Percentiles rank a stretch among this genome's conserved stretches.
Conservation (phyloP, 2,329 filamentous ascomycete genomes). For the Zymoseptoria crescenta region DNA sequence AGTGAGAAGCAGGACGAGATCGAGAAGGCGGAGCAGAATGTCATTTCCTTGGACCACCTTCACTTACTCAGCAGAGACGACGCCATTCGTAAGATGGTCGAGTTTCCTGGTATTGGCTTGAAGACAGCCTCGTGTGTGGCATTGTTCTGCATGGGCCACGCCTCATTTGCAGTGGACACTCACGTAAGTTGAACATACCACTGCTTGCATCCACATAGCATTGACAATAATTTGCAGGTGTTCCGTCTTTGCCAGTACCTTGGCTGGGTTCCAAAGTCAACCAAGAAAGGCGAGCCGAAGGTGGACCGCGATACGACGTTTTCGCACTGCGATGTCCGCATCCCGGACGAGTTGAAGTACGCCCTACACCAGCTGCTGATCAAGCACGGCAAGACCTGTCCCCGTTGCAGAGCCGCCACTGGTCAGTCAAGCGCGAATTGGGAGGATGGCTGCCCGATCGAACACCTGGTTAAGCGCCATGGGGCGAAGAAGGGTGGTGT, state of each 20-base stretch:
- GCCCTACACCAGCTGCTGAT: slow-evolving; percentile 55
- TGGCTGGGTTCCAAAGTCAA: slow-evolving; percentile 49
- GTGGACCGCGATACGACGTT: slow-evolving; percentile 48
- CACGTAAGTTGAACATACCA: slow-evolving; percentile 32
- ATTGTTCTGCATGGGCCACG: slow-evolving; percentile 56
- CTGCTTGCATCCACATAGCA: neutral
- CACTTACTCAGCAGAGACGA: slow-evolving; percentile 49
- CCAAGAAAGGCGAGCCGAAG: slow-evolving; percentile 37
- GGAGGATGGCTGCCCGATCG: slow-evolving; percentile 57
- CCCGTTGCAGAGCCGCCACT: slow-evolving; percentile 53
- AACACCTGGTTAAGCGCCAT: slow-evolving; percentile 52
- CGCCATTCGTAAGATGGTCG: slow-evolving; percentile 50
- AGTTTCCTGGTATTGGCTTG: slow-evolving; percentile 56
- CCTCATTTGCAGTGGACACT: slow-evolving; percentile 58
- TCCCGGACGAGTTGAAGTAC: slow-evolving; percentile 57
- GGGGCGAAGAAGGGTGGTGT: slow-evolving; percentile 45
- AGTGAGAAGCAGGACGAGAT: slow-evolving; percentile 52
- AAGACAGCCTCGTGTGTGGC: slow-evolving; percentile 60
- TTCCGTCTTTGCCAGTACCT: slow-evolving; percentile 56
- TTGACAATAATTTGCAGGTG: slow-evolving; percentile 29
- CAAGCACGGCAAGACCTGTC: slow-evolving; percentile 54
- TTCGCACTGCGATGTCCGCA: slow-evolving; percentile 51
- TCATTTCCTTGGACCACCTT: slow-evolving; percentile 58
- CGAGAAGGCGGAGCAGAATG: slow-evolving; percentile 47
- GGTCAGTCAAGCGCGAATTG: slow-evolving; percentile 54